Base-by-base conservation (phyloP, 495 filamentous ascomycete species). In the Delitschia confertaspora region DNA sequence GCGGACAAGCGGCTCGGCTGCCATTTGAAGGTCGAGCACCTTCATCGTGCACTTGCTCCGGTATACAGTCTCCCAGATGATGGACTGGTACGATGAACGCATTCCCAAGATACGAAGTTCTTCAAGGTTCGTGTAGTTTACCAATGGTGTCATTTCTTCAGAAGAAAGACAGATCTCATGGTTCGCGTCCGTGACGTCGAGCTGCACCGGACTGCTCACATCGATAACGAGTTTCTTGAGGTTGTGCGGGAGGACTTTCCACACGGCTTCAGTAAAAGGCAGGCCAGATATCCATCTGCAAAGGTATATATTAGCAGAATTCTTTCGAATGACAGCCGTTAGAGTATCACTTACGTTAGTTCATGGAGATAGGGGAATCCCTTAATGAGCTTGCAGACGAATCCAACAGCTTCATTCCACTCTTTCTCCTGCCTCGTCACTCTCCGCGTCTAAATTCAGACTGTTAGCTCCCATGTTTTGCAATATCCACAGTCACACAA, bases 61-160 rank as follows among this genome's bases (percentile, higher is more conserved):
- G n/a, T 16, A 53, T 16, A 53, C 33, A 6, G 50, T 44, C 26
- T 53, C 50, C 50, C 50, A 53, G 27, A 53, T 39, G 25, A 44
- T 39, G 2, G 44, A 38, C 33, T 53, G 50, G 33, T 31, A 48
- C 2, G 44, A 29, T n/a, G 38, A 44, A 11, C 21, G 36, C 50
- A 53, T 53, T 22, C 32, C 31, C 18, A 45, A 45, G 33, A 53
- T 42, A 3, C 44, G 32, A 9, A 53, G 26, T 18, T 43, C 33
- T 17, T 38, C 20, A 2, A 53, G 38, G 22, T 48, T 45, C 17
- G 14, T 38, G 31, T 43, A 48, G 23, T 33, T 33, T 8, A 29
- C 20, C 8, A 53, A 27, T 3, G 50, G 50, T 38, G 36, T 41
- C 40, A 51, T 45, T 1, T 4, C 33, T 8, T 38, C 19, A 13